Base-by-base conservation (phyloP, 169 alveolate genomes). In the Theileria orientalis region DNA sequence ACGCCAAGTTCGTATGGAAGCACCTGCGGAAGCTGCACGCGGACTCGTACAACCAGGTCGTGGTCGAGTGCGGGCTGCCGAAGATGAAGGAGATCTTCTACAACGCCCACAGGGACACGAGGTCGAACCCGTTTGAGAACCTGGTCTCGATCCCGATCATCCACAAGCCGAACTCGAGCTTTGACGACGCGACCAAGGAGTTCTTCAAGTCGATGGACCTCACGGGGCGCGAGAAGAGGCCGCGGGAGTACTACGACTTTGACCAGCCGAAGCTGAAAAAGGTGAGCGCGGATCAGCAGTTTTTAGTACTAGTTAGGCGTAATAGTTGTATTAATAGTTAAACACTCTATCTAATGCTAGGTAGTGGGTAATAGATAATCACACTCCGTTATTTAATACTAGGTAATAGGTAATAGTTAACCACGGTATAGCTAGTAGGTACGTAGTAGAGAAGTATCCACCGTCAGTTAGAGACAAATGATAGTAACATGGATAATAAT, bases 1-100 rank as follows among this genome's bases (percentile, higher is more conserved):
- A 80, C 84, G 41, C 88, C 30, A 80, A 80, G 79, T 80, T 72
- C 35, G 88, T 80, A 11, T 80, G 88, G 88, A 80, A 80, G 63
- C 88, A 80, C 67, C 73, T 80, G 21, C 69, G 70, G 72, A 54
- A 67, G 51, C 64, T 69, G 64, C 88, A 80, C 49, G 67, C 40
- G 0, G 84, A 71, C 52, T 23, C 60, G n/a, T 60, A 80, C 71
- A 60, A 60, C 25, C 64, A 73, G 52, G 72, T 80, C 1, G 83
- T 80, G 57, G 73, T 80, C 16, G 84, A 80, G 61, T 80, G 80
- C 69, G 88, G 88, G 59, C 52, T 80, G 14, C 83, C 84, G 0
- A 67, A 73, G 61, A 80, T 80, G 88, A 62, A 46, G 72, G 88
- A 80, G 33, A 54, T 80, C 32, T 80, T 80, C 68, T n/a, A 27